Conservation (phyloP, 2,329 filamentous ascomycete genomes). For the Claviceps lovelessii region DNA sequence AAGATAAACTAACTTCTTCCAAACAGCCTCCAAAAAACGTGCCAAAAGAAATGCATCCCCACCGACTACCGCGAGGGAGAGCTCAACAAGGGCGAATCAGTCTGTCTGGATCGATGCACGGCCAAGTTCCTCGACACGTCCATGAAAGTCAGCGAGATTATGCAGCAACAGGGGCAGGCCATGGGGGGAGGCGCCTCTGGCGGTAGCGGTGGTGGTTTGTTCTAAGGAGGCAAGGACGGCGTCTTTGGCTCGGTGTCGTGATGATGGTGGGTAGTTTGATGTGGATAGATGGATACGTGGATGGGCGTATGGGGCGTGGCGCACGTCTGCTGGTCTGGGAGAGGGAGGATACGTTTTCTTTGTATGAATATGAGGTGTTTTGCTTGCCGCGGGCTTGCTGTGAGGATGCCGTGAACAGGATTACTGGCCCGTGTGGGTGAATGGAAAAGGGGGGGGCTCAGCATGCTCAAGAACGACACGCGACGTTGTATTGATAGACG, state of each 20-base stretch:
- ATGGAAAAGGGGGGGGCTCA: too few species aligned
- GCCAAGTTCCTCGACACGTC: conserved; percentile 98
- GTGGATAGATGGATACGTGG: neutral
- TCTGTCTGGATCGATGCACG: conserved; percentile 94
- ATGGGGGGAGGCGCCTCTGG: conserved; percentile 32
- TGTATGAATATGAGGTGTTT: neutral
- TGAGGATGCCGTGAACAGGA: neutral
- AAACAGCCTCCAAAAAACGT: conserved; percentile 66
- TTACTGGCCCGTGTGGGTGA: too few species aligned
- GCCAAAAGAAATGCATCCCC: conserved; percentile 88
- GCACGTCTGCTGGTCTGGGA: too few species aligned
- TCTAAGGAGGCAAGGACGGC: conserved; percentile 7
- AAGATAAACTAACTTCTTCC: neutral
- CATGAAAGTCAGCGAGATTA: conserved; percentile 92
- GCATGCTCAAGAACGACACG: neutral
- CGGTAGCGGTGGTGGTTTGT: conserved; percentile 22
- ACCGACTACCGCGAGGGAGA: conserved; percentile 87
- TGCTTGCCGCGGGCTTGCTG: neutral
- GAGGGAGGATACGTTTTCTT: neutral
- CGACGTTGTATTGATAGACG: neutral
- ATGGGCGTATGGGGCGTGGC: neutral
- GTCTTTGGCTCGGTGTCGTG: neutral
- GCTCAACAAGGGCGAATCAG: conserved; percentile 96
- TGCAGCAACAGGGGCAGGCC: conserved; percentile 72
- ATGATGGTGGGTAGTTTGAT: neutral